Evolutionary conservation across 1,284 basidiomycete genomes (phyloP), one percentile per base, ranked within the genome.

Genomic region (Heterobasidion occidentale): DNA sequence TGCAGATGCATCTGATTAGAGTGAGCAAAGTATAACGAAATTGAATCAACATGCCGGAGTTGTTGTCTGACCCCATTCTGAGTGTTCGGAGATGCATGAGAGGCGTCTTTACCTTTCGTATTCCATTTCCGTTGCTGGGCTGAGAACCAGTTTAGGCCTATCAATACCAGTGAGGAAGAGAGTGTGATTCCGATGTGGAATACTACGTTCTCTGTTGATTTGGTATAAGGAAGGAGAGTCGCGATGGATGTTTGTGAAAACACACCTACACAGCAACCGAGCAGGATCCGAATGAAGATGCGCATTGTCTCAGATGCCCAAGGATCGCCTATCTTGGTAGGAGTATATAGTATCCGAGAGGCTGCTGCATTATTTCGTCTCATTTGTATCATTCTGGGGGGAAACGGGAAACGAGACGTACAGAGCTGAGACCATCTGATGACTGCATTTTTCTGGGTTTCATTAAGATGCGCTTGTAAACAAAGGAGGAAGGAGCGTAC

Each of bases 401-500:
- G 19, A 46, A 44, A 54, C 47, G 14, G 44, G 19, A 33, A 51
- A n/a, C 9, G 7, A 17, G 34, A 62, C 75, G 19, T 61, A 87
- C 86, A 76, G 2, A 89, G 70, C 62, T 88, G 79, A 46, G 83
- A 82, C 86, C 86, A 90, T 60, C 88, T 74, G 56, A 90, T 90
- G 65, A 89, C 88, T 90, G 61, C 6, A 47, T 36, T 34, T 15
- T 27, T 11, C 51, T 14, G 12, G 19, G 9, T 9, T 11, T 52
- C 45, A 59, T 6, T 46, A 20, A 44, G 34, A 51, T 15, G 34
- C 47, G 15, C 14, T 20, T 54, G 46, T 19, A 19, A n/a, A 59
- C 47, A 36, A 27, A 49, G 19, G 15, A 35, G 15, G 44, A 45
- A 38, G 42, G 15, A 36, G 7, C 19, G 20, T 14, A 62, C 58